Evolutionary conservation across 140 eudicot genomes (phyloP), one percentile per base, ranked within the genome.

Genomic region (Bidens hawaiensis): DNA sequence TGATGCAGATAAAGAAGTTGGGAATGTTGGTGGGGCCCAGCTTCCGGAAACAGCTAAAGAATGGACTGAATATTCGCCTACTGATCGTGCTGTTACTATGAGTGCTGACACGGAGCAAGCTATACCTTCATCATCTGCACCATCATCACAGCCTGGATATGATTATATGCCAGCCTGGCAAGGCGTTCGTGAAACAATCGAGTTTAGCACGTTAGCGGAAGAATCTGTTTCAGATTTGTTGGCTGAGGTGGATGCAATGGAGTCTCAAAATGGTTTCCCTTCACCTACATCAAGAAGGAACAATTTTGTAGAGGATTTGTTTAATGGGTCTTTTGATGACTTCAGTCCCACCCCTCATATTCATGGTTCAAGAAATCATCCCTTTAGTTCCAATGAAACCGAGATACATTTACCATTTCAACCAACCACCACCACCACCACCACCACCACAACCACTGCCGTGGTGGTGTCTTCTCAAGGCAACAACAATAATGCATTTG

Each of bases 201-300:
- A 85, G 78, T 84, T 89, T 54, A 82, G 83, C 72, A 85, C 93
- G 31, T 65, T 85, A 74, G 95, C 87, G 18, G 97, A 90, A 78
- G 97, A 90, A 54, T 90, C 94, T 13, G 95, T 90, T 41, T 90
- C 97, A 0, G 97, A 89, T 62, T 65, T 89, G 36, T 66, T 89
- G 67, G 90, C 97, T 22, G 89, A 89, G 79, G 97, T 86, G 12
- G 97, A 83, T 64, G 95, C 97, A 16, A 83, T 90, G 95, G 97
- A 90, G 76, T 86, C 97, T 36, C 89, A 79, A 43, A 64, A 80
- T 47, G 89, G 85, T 24, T 75, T 81, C 70, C 66, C 83, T 53
- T 85, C 97, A 24, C 97, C 97, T 10, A 85, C 88, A 4, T 85
- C 97, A 28, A 81, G 71, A 59, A 85, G 85, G 76, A 81, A 77